Evolutionary conservation across 495 filamentous ascomycete species (phyloP), one percentile per base, ranked within the genome.

Genomic region (Hyaloscypha bicolor): DNA sequence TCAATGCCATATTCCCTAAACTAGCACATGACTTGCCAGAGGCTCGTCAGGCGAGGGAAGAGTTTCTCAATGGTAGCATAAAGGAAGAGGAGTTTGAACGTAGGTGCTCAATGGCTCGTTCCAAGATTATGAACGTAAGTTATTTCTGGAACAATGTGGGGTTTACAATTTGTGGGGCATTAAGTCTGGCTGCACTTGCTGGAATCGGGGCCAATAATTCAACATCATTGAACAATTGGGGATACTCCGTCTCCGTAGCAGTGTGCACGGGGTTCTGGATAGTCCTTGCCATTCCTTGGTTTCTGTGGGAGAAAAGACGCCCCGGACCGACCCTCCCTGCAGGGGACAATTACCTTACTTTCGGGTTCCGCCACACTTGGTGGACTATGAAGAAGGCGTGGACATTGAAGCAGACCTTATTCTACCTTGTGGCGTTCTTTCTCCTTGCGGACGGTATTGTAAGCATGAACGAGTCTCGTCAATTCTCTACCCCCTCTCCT

Each of bases 201-300:
- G 69, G 72, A 29, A 37, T 71, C 32, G 59, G 33, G 31, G 53
- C 71, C 19, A 64, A 73, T 60, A 53, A 71, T n/a, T 70, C 70
- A 9, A 61, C 68, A 25, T 55, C 45, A 9, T 37, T 70, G 9
- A 73, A 73, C 42, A 73, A 73, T 16, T 71, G 71, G 68, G 71
- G 71, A 25, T 73, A 73, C 51, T 73, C 71, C 32, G 65, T 71
- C 12, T 62, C 71, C 14, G 71, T 73, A 0, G 71, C 71, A 37
- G 68, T 73, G 9, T 67, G 64, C 56, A 73, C 71, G 5, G 71
- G 68, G 29, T 73, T 73, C 33, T 73, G 71, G 71, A 69, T 73
- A 8, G 30, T 73, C 6, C 45, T 73, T 0, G 71, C 68, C 31
- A 73, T 73, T 32, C 71, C 71, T 2, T 73, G 71, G 71, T 73